Percentiles rank a stretch among this genome's conserved stretches.
phyloP scores from a whole-genome alignment of 2,329 filamentous ascomycete species.

The Penicillium sp. region DNA sequence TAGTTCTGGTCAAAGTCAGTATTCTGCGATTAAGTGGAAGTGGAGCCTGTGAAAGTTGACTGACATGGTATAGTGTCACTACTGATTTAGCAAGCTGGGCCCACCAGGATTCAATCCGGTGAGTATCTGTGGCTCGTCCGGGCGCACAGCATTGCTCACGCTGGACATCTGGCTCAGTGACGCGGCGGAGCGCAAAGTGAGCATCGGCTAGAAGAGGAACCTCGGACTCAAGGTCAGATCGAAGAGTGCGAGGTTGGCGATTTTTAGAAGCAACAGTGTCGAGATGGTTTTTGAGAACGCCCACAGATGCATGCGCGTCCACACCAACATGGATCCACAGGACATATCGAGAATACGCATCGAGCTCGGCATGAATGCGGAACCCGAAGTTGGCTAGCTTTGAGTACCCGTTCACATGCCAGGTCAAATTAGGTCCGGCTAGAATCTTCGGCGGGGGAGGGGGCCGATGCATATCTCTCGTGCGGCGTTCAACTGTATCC shows the following conservation, averaged over 20 bases:
- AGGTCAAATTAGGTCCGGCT: slow-evolving; percentile 18
- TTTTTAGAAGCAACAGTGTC: slow-evolving; percentile 2
- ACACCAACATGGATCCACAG: slow-evolving; percentile 19
- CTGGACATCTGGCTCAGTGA: slow-evolving; percentile 1
- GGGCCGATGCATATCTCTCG: slow-evolving; percentile 6
- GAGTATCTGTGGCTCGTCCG: slow-evolving; percentile 7
- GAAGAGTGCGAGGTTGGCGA: slow-evolving; percentile 9
- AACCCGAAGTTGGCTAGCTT: slow-evolving; percentile 19
- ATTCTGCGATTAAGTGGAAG: background rate
- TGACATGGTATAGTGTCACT: slow-evolving; percentile 2
- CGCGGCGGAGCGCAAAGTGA: slow-evolving; percentile 4
- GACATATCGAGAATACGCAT: slow-evolving; percentile 21
- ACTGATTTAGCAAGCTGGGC: slow-evolving; percentile 8
- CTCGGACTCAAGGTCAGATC: slow-evolving; percentile 8
- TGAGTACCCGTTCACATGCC: slow-evolving; percentile 19
- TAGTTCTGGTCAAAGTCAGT: slow-evolving; percentile 5
- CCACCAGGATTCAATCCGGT: slow-evolving; percentile 16
- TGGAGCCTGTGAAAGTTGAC: background rate
- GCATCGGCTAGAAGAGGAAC: slow-evolving; percentile 7
- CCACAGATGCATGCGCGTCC: slow-evolving; percentile 8
- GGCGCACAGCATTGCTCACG: slow-evolving; percentile 7
- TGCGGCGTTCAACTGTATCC: slow-evolving; percentile 3
- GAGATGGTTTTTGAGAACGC: slow-evolving; percentile 18
- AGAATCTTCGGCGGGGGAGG: slow-evolving; percentile 10
- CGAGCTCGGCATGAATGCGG: slow-evolving; percentile 21